Evolutionary conservation across 768 basidiomycete species (phyloP), one percentile per base, ranked within the genome.

Genomic region (Paxillus ammoniavirescens): DNA sequence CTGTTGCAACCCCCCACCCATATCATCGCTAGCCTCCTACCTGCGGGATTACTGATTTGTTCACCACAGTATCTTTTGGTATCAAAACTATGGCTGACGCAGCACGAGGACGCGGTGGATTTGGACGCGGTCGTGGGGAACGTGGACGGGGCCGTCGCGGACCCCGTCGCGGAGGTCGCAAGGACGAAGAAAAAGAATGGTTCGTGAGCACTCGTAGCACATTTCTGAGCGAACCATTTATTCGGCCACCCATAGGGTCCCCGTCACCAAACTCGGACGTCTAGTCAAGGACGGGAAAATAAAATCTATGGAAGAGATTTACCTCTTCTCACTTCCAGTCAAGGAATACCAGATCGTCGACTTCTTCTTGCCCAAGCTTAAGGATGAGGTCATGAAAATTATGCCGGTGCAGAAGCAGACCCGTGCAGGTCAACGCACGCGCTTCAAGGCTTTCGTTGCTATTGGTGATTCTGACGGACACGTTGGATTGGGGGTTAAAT

Each of bases 181-280:
- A 97, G 82, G 97, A 99, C 68, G 97, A 98, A 74, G 97, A 98
- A 78, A 98, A 98, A 82, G 97, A 98, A 74, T 98, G 97, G 96
- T 97, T 72, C 73, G 79, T 73, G 30, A 30, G 7, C 17, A 31
- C 38, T 38, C 8, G n/a, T 45, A 33, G 45, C 55, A 31, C 52
- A 38, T 48, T 42, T 37, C 2, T 42, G 17, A 15, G 17, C 21
- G 55, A 38, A 35, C 49, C 42, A 47, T 53, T 59, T 48, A 54
- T 56, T n/a, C 15, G 37, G 36, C 43, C 45, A 45, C 56, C 13
- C 21, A 4, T 64, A 94, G 93, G 94, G 86, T 87, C 57, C 96
- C 97, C 65, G 95, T 98, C 75, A 98, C 97, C 73, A 99, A 98
- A 75, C 90, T 99, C 63, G 97, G 97, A 57, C 95, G 97, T 75